A percentile compares a stretch with the other conserved stretches of the same genome.
Evolutionary conservation across 805 yeast species (phyloP).

Genomic region (Isabelozyma heimii): DNA sequence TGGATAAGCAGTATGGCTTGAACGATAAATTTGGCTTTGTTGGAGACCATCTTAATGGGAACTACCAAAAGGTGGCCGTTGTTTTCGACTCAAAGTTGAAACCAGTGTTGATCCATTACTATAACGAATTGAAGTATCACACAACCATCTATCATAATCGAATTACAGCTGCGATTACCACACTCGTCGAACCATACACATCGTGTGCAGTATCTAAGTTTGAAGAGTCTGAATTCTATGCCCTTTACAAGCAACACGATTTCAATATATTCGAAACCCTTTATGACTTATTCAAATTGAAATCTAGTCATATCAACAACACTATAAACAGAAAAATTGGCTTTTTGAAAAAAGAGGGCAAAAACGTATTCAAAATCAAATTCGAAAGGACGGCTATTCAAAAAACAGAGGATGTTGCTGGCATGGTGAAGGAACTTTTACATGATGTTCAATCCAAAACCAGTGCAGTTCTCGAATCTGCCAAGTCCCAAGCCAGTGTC

Average conservation of each 20-base stretch:
- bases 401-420: constrained; percentile 11
- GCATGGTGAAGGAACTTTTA: constrained; percentile 19
- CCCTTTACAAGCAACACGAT: not conserved
- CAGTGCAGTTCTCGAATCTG: not conserved
- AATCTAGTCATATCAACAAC: not conserved
- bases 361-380: constrained; percentile 18
- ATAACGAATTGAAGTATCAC: not conserved
- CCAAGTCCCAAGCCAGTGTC: not conserved
- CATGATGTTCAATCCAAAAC: constrained; percentile 9
- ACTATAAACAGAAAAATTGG: not conserved
- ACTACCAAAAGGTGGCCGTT: not conserved
- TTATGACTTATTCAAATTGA: not conserved
- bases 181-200: not conserved
- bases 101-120: not conserved
- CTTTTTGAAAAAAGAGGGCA: constrained; percentile 19
- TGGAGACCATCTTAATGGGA: not conserved
- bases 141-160: not conserved
- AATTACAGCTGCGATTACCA: too few species aligned
- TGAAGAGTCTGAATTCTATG: not conserved
- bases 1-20: not conserved
- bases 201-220: not conserved
- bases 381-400: constrained; percentile 2
- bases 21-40: not conserved
- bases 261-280: not conserved
- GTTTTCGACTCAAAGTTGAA: not conserved